phyloP scores from a whole-genome alignment of 352 stramenopile genomes.

The Globisporangium cederbergense region DNA sequence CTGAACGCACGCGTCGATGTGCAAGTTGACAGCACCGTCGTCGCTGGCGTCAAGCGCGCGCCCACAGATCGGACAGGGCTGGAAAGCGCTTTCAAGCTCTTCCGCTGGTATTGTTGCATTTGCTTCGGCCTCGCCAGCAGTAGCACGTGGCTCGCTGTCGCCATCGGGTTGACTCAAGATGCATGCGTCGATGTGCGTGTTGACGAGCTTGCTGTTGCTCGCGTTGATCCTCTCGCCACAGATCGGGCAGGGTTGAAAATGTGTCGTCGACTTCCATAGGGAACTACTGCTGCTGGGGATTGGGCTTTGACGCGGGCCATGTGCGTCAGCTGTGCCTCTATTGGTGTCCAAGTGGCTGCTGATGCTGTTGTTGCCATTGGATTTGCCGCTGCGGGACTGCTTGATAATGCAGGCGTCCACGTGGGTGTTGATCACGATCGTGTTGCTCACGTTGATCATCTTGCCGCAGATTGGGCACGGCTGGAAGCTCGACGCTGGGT shows the following conservation, averaged over 20 bases:
- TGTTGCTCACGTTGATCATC: slow-evolving; percentile 44
- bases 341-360: not conserved
- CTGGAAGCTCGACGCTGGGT: slow-evolving; percentile 18
- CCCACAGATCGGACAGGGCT: slow-evolving; percentile 24
- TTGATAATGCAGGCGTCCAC: slow-evolving; percentile 48
- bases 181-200: slow-evolving; percentile 61
- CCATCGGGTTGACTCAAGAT: slow-evolving; percentile 12
- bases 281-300: not conserved
- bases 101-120: not conserved
- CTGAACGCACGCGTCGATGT: slow-evolving; percentile 24
- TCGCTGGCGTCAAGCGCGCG: slow-evolving; percentile 18
- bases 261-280: not conserved
- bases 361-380: not conserved
- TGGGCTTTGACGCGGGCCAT: not conserved
- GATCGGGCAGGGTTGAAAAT: slow-evolving; percentile 48
- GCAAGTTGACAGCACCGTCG: slow-evolving; percentile 18
- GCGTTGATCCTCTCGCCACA: slow-evolving; percentile 48
- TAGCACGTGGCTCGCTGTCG: not conserved
- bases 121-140: not conserved
- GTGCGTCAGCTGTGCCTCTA: not conserved
- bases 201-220: slow-evolving; percentile 44
- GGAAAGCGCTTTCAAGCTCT: not conserved
- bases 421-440: slow-evolving; percentile 60
- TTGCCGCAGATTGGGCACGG: slow-evolving; percentile 61
- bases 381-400: not conserved